A percentile compares a stretch with the other conserved stretches of the same genome.
Conservation (phyloP, 345 rosid species). For the Theobroma cacao region DNA sequence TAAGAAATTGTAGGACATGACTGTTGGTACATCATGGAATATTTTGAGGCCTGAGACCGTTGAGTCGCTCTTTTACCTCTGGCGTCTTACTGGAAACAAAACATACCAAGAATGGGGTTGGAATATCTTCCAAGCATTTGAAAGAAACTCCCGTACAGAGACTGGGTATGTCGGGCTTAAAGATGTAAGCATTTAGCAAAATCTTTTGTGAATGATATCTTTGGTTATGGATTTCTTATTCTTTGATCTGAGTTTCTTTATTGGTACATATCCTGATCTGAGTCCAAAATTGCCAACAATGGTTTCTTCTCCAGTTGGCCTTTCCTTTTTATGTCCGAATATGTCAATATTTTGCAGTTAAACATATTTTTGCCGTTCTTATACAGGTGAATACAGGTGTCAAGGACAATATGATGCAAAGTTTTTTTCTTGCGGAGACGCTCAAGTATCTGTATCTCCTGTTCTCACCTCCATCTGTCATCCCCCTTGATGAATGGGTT, state of each 20-base stretch:
- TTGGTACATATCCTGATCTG: not conserved
- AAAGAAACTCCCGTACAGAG: conserved; percentile 80
- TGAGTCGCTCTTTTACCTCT: conserved; percentile 91
- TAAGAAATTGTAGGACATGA: conserved; percentile 70
- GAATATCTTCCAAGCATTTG: conserved; percentile 95
- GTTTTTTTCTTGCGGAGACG: conserved; percentile 97
- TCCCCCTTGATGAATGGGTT: conserved; percentile 94
- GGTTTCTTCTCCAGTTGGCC: not conserved
- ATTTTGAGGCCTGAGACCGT: conserved; percentile 94
- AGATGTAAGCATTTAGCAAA: conserved; percentile 56
- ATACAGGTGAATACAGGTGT: conserved; percentile 77
- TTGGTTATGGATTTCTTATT: not conserved
- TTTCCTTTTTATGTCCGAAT: not conserved
- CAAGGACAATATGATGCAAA: conserved; percentile 96
- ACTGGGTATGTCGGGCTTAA: conserved; percentile 92
- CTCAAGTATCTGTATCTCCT: conserved; percentile 87
- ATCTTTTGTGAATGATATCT: not conserved
- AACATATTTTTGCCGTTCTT: not conserved
- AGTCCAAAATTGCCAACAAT: not conserved
- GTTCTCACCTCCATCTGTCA: conserved; percentile 77
- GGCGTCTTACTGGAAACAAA: conserved; percentile 91
- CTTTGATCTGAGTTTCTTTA: too few relatives aligned
- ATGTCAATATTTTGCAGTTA: not conserved
- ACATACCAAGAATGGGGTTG: conserved; percentile 99
- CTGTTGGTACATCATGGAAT: conserved; percentile 93